A percentile compares a stretch with the other conserved stretches of the same genome.
phyloP scores from a whole-genome alignment of 352 stramenopile genomes.

The Elongisporangium undulatum region DNA sequence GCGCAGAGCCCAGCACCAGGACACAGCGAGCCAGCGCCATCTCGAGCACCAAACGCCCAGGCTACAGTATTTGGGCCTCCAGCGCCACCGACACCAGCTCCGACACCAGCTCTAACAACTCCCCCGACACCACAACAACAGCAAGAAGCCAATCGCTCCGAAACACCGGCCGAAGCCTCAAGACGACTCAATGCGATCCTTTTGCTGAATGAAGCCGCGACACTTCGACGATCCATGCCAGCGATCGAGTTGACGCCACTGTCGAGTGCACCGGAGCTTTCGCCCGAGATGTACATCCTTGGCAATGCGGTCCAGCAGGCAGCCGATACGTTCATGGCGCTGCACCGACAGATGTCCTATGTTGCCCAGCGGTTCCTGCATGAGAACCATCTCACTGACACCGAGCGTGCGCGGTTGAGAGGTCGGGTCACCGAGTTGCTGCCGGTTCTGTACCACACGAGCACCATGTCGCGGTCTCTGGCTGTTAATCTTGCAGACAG shows the following conservation, averaged over 20 bases:
- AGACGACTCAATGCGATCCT: conserved; percentile 1
- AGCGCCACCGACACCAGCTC: not conserved
- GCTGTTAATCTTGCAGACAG: conserved; percentile 10
- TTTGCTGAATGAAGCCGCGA: conserved; percentile 16
- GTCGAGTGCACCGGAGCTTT: conserved; percentile 13
- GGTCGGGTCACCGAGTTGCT: conserved; percentile 17
- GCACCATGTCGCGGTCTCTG: conserved; percentile 6
- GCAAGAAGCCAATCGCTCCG: not conserved
- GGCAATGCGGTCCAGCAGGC: conserved; percentile 23
- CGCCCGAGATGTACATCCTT: conserved; percentile 21
- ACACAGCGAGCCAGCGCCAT: not conserved
- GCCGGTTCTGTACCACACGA: conserved; percentile 12
- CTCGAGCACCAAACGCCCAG: not conserved
- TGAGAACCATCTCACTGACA: conserved; percentile 16
- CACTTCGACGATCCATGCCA: conserved; percentile 21
- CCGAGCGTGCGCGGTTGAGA: conserved; percentile 17
- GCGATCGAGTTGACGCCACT: conserved; percentile 17
- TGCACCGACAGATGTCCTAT: conserved; percentile 30
- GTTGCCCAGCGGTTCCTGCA: conserved; percentile 18
- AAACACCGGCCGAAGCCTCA: not conserved
- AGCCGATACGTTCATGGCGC: conserved; percentile 26
- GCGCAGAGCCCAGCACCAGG: not conserved
- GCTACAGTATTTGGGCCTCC: not conserved
- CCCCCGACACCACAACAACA: not conserved
- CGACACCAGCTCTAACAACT: not conserved